Percentiles rank a stretch among this genome's conserved stretches.
These are phyloP conservation scores for Coemansia nantahalensis DNA, from an alignment of 192 early-diverging fungal species.

Conservation along the genomic window DNA sequence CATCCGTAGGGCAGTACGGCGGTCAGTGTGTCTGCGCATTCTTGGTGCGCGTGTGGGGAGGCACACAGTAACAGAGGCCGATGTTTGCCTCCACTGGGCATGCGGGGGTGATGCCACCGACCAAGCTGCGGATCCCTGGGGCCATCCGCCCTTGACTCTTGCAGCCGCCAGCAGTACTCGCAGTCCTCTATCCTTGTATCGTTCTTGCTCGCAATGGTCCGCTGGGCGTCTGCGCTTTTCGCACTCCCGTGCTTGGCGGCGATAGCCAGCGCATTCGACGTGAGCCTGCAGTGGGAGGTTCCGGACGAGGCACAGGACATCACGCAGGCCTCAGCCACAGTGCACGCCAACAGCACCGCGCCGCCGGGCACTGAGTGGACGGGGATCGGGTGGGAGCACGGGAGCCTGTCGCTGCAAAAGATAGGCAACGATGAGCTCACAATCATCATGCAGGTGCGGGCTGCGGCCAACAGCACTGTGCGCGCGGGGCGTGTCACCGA, in stretches of 20 bases:
- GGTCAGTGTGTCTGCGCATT: too few species aligned
- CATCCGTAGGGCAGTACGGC: too few species aligned
- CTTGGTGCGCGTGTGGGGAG: too few species aligned
- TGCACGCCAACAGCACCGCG: conserved; percentile 38
- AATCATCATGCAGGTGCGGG: conserved; percentile 35
- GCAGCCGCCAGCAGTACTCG: too few species aligned
- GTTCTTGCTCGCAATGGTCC: too few species aligned
- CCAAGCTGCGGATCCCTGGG: too few species aligned
- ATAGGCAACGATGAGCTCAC: conserved; percentile 23
- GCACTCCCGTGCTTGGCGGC: background rate
- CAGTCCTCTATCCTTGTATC: too few species aligned
- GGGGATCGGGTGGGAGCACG: conserved; percentile 40
- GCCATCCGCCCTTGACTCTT: too few species aligned
- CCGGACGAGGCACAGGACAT: conserved; percentile 35
- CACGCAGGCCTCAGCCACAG: conserved; percentile 32
- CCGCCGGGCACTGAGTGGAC: conserved; percentile 50
- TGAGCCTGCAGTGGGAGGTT: conserved; percentile 41
- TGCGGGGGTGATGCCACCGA: too few species aligned
- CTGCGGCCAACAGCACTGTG: conserved; percentile 27
- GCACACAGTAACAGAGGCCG: too few species aligned
- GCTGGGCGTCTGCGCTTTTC: too few species aligned
- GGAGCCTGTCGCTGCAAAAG: conserved; percentile 42
- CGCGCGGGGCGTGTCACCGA: conserved; percentile 38
- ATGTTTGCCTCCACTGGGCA: too few species aligned
- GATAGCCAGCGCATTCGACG: conserved; percentile 13